A percentile compares a stretch with the other conserved stretches of the same genome.
phyloP scores from a whole-genome alignment of 805 yeast species.

The Kuraishia floccosa region DNA sequence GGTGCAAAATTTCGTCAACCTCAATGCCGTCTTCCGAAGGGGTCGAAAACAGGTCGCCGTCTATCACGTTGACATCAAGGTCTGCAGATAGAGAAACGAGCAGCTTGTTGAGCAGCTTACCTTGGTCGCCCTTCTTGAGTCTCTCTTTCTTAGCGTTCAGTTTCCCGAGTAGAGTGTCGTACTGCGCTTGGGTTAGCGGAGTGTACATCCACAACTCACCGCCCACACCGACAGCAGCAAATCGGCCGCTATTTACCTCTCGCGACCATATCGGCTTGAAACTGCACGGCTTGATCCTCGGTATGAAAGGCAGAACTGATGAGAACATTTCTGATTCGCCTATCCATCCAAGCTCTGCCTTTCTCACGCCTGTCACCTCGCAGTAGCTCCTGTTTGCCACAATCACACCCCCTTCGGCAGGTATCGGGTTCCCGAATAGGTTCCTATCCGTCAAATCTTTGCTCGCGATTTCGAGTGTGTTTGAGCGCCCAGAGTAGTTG shows the following conservation, averaged over 20 bases:
- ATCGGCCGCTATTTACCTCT: slow-evolving; percentile 4
- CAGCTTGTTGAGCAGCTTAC: no score
- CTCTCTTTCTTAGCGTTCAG: no score
- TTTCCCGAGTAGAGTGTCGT: neutral
- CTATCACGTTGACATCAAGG: slow-evolving; percentile 12
- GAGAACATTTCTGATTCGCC: no score
- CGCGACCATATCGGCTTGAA: slow-evolving; percentile 20
- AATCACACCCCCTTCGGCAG: slow-evolving; percentile 2
- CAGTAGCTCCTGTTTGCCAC: slow-evolving; percentile 11
- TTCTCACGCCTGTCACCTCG: slow-evolving; percentile 6
- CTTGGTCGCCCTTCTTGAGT: no score
- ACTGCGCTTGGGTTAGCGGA: neutral
- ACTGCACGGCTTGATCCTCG: slow-evolving; percentile 16
- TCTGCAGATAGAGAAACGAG: slow-evolving; percentile 6
- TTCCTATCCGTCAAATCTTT: slow-evolving; percentile 11
- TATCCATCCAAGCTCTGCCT: no score
- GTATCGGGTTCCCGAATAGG: slow-evolving; percentile 11
- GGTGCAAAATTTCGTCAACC: no score
- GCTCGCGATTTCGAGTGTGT: slow-evolving; percentile 5
- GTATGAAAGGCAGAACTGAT: slow-evolving; percentile 17
- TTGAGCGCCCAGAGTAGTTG: slow-evolving; percentile 5
- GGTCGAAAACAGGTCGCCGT: no score
- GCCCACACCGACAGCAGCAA: slow-evolving; percentile 22
- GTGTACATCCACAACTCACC: slow-evolving; percentile 23
- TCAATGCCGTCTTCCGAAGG: no score